Evolutionary conservation across 352 stramenopile species (phyloP), one percentile per base, ranked within the genome.

Genomic region (Phytopythium montanum): DNA sequence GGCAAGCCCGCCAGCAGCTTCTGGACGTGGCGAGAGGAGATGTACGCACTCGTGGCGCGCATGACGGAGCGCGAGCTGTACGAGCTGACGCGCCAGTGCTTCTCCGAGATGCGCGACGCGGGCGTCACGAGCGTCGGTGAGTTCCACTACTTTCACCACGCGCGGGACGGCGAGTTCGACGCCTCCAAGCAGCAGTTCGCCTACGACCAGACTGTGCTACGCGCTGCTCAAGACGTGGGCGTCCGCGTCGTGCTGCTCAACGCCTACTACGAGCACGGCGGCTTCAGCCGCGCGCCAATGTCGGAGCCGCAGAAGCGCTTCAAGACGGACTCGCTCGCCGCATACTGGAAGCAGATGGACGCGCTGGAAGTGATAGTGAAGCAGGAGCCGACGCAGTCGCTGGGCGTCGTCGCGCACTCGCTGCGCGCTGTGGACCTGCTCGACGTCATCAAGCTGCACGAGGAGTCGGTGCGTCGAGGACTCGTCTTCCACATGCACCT

Each of bases 61-160:
- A 90, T 90, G 79, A 89, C 62, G 36, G 67, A 86, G 61, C 67
- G 71, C 42, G 68, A 84, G 34, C 79, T 92, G 26, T 88, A 87
- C 62, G 71, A 73, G 39, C 64, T 92, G 18, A 89, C 80, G 38
- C 73, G 71, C 48, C 79, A 92, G 64, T 92, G 82, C 68, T 92
- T 92, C 65, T 72, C 75, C 14, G 82, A 92, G 62, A 92, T 92
- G 82, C 79, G 73, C 26, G 79, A 88, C 54, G 79, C 76, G 13
- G 82, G 82, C 28, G 87, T 90, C 72, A 92, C 82, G 19, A 89
- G 77, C 21, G 82, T 92, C 36, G 82, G 79, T 25, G 79, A 92
- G 57, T 92, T 92, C 59, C 82, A 90, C 60, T 92, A 92, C 62
- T 92, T 92, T 62, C 82, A 92, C 64, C 82, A 92, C 50, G 78